These are phyloP conservation scores for Blakeslea trispora DNA, from an alignment of 371 early-diverging fungal species.

Conservation along the genomic window DNA sequence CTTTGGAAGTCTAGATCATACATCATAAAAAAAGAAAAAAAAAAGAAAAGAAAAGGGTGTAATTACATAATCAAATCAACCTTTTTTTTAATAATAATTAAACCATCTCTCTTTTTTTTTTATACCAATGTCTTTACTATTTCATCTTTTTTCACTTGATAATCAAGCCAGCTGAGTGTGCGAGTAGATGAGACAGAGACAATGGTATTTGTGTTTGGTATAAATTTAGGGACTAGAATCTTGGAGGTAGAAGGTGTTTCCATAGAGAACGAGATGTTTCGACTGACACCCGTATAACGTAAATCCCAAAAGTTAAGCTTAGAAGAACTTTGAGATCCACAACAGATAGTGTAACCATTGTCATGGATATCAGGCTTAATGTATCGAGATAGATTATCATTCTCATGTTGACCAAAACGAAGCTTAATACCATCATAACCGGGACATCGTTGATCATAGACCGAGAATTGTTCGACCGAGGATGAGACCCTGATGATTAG, in stretches of 20 bases:
- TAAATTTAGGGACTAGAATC: conserved; percentile 25
- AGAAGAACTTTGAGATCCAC: conserved; percentile 29
- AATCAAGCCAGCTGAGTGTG: conserved; percentile 39
- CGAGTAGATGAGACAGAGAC: conserved; percentile 29
- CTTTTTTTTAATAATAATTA: too few relatives aligned
- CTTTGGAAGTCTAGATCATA: conserved; percentile 30
- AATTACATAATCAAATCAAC: background rate
- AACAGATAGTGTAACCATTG: conserved; percentile 41
- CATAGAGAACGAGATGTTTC: conserved; percentile 27
- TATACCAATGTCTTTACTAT: conserved; percentile 20
- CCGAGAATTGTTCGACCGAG: conserved; percentile 26
- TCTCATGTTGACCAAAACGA: conserved; percentile 34
- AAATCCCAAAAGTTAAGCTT: conserved; percentile 48
- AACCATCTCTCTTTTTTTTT: background rate
- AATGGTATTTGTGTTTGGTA: conserved; percentile 28
- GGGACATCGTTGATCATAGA: conserved; percentile 32
- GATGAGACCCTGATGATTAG: background rate
- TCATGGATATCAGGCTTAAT: conserved; percentile 42
- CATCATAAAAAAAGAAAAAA: background rate
- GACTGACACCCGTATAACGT: conserved; percentile 28
- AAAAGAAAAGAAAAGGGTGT: conserved; percentile 8
- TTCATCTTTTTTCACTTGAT: conserved; percentile 27
- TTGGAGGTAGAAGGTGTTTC: conserved; percentile 17
- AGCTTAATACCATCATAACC: conserved; percentile 23
- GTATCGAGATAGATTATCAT: conserved; percentile 36